A percentile compares a stretch with the other conserved stretches of the same genome.
phyloP scores from a whole-genome alignment of 2,329 filamentous ascomycete genomes.

The Huntiella savannae region DNA sequence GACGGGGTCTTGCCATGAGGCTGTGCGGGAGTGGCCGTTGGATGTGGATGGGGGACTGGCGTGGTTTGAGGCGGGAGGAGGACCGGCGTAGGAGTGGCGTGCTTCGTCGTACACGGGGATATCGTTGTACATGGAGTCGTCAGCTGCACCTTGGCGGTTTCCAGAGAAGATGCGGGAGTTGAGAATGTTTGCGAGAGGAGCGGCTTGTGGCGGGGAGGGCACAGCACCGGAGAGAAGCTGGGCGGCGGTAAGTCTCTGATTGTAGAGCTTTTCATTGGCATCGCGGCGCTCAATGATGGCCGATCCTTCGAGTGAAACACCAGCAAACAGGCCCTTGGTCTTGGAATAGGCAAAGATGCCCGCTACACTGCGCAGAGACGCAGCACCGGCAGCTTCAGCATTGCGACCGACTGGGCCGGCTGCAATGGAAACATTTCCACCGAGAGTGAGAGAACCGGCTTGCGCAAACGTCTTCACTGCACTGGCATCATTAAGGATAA shows the following conservation, averaged over 20 bases:
- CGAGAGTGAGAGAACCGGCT: constrained; percentile 74
- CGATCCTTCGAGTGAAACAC: constrained; percentile 82
- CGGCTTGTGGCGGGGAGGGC: constrained; percentile 60
- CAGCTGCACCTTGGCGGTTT: constrained; percentile 24
- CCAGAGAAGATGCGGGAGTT: constrained; percentile 74
- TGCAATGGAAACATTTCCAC: constrained; percentile 89
- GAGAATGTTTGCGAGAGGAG: constrained; percentile 66
- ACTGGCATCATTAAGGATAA: constrained; percentile 81
- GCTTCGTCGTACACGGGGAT: constrained; percentile 76
- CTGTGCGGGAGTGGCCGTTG: constrained; percentile 28
- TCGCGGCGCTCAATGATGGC: constrained; percentile 88
- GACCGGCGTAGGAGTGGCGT: constrained; percentile 46
- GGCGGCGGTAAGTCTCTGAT: constrained; percentile 57
- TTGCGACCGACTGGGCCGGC: constrained; percentile 88
- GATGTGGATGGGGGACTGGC: constrained; percentile 19
- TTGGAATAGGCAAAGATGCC: constrained; percentile 96
- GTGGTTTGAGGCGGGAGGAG: constrained; percentile 19
- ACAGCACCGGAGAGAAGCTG: constrained; percentile 68
- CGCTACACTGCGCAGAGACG: constrained; percentile 71
- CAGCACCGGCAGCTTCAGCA: constrained; percentile 86
- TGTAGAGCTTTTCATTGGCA: constrained; percentile 93
- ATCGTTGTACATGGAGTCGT: constrained; percentile 78
- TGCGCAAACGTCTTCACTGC: constrained; percentile 92
- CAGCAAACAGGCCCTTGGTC: constrained; percentile 91
- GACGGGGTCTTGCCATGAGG: constrained; percentile 57